Evolutionary conservation across 2,329 filamentous ascomycete genomes (phyloP), one percentile per base, ranked within the genome.

Genomic region (Leptographium radiaticola): DNA sequence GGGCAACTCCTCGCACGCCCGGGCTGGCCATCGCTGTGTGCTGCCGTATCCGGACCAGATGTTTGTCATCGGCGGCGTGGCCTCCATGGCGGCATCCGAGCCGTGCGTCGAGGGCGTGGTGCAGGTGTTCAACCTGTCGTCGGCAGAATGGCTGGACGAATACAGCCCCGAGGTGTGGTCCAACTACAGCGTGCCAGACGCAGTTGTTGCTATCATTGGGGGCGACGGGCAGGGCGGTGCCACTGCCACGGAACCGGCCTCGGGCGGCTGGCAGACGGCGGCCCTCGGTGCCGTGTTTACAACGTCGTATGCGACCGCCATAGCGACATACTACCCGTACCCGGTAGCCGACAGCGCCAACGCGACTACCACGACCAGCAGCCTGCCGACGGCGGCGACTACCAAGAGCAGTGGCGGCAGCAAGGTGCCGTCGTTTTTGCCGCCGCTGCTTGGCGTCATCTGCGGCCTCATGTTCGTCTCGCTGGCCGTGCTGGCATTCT

Each of bases 41-140:
- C 78, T 79, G 61, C 78, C 79, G 1, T 91, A 88, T 68, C 84
- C 89, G 16, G 82, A 84, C 55, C 87, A 91, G 66, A 89, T 94
- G 82, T 73, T 93, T 57, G 75, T 84, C 9, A 72, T 91, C 15
- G 88, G 88, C 31, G 88, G 88, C 12, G 84, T 80, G 58, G 66
- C 69, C 1, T 45, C 72, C 6, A 43, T 61, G 1, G 18, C 62
- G 1, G 69, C 66, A 1, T 33, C 15, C 1, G 46, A 6, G 0
- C 44, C 62, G 0, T 86, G 81, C 55, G 65, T 86, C 1, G 67
- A 71, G 2, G 71, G 73, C n/a, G 70, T 76, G 1, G 66, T 87
- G 39, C 72, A 80, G 47, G 75, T 88, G 31, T 91, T 89, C 69
- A 89, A 94, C 62, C 70, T 89, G 51, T 85, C 80, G 11, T 79